Evolutionary conservation across 176 grass and related monocot species (phyloP).

Genomic region (Oryza meyeriana): DNA sequence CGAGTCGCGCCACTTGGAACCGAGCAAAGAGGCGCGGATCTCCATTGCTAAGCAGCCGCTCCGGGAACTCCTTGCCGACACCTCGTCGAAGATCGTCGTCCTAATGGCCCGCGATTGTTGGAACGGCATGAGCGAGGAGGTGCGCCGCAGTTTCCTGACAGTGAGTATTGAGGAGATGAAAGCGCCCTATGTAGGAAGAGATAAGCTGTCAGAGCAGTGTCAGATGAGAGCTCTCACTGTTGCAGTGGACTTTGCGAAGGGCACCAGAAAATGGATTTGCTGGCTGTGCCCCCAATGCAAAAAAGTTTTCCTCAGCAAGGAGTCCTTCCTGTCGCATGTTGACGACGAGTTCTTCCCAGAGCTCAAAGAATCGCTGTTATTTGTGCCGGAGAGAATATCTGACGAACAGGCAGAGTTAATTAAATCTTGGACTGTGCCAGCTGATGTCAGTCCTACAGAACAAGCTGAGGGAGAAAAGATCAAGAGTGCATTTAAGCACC

Average conservation of each 20-base stretch:
- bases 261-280: neutral
- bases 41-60: neutral
- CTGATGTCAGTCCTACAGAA: neutral
- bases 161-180: neutral
- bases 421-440: neutral
- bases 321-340: neutral
- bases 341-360: neutral
- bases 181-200: neutral
- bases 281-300: neutral
- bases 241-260: neutral
- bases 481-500: neutral
- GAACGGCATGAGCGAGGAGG: neutral
- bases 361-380: neutral
- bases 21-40: neutral
- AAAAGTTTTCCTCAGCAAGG: neutral
- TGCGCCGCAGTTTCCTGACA: neutral
- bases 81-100: neutral
- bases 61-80: neutral
- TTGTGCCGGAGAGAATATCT: neutral
- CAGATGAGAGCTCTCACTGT: neutral
- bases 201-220: neutral
- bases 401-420: neutral
- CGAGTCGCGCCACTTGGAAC: neutral
- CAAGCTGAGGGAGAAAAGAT: neutral
- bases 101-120: neutral